Base-by-base conservation (phyloP, 257 asterid species). In the Linderniella brevidens region DNA sequence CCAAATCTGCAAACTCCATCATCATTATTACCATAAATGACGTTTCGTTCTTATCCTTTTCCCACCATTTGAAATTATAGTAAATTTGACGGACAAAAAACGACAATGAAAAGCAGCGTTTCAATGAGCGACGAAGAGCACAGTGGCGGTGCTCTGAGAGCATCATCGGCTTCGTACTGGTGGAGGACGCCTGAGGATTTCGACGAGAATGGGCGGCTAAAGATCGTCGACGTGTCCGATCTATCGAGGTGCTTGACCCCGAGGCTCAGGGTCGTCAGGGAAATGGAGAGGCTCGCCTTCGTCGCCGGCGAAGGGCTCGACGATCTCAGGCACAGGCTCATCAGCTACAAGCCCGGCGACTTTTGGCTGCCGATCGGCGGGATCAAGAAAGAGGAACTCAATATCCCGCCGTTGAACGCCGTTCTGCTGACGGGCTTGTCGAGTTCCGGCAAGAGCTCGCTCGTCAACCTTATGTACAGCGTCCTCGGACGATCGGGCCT, bases 301-400 rank as follows among this genome's bases (percentile, higher is more conserved):
- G 37, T 79, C 53, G 75, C 78, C 1, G 54, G 46, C 3, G 87
- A 76, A 17, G 94, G 88, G 0, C 56, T 79, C 11, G 71, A 68
- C 2, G 80, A 73, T 45, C 61, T 79, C 11, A 67, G 80, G 51
- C 80, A 68, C 36, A 79, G 64, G 65, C 70, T 79, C 42, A 13
- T 70, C 45, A 48, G 64, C 35, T 79, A 74, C 55, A 54, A 67
- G n/a, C 64, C 86, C 1, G 94, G 94, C 6, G 79, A 83, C 44
- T 72, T 76, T 13, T 82, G 85, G 87, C 55, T 82, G 8, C 82
- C 92, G 0, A 59, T 79, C 5, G 92, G 92, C 2, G 94, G 92
- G 15, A 53, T 76, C 39, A 74, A 68, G 60, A 76, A 72, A 32
- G 82, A 72, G 13, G 79, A 83, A 0, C 53, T 68, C 64, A 78